A percentile compares a stretch with the other conserved stretches of the same genome.
These are phyloP conservation scores for Fusarium sp. DNA, from an alignment of 2,329 filamentous ascomycete species.

Conservation along the genomic window DNA sequence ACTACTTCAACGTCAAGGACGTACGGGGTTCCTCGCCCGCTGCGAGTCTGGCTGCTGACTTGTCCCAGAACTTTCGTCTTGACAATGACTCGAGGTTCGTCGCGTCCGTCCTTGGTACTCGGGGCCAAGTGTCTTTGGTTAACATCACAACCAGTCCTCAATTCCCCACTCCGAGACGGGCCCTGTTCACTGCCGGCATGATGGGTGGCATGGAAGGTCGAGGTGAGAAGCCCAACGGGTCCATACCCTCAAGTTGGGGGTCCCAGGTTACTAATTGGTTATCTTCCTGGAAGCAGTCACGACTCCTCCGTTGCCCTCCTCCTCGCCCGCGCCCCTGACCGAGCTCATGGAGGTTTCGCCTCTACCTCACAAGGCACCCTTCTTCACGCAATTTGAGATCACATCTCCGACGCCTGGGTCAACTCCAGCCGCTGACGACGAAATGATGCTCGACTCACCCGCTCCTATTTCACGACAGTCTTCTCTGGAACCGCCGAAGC, in stretches of 20 bases:
- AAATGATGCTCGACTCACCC: conserved; percentile 69
- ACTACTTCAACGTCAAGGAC: conserved; percentile 86
- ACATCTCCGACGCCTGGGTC: conserved; percentile 77
- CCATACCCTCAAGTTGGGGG: neutral
- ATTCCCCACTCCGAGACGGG: conserved; percentile 56
- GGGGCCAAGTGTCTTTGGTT: conserved; percentile 21
- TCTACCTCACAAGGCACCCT: conserved; percentile 86
- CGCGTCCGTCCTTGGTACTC: conserved; percentile 22
- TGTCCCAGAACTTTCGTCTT: conserved; percentile 97
- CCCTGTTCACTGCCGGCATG: conserved; percentile 55
- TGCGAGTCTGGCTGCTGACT: conserved; percentile 88
- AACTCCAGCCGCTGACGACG: conserved; percentile 58
- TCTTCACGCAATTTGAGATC: conserved; percentile 72
- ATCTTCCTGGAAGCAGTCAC: conserved; percentile 74
- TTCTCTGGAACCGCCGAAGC: conserved; percentile 62
- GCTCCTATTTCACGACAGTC: conserved; percentile 60
- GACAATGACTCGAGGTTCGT: conserved; percentile 85
- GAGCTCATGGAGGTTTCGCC: conserved; percentile 96
- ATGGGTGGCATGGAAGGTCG: conserved; percentile 51
- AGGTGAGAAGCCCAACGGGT: conserved; percentile 44
- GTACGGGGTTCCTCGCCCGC: conserved; percentile 90
- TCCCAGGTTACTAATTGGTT: conserved; percentile 37
- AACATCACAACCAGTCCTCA: conserved; percentile 49
- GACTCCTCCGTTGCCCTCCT: conserved; percentile 85
- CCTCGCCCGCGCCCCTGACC: conserved; percentile 78